These are phyloP conservation scores for Themeda triandra DNA, from an alignment of 176 grass and related monocot species.

Conservation along the genomic window DNA sequence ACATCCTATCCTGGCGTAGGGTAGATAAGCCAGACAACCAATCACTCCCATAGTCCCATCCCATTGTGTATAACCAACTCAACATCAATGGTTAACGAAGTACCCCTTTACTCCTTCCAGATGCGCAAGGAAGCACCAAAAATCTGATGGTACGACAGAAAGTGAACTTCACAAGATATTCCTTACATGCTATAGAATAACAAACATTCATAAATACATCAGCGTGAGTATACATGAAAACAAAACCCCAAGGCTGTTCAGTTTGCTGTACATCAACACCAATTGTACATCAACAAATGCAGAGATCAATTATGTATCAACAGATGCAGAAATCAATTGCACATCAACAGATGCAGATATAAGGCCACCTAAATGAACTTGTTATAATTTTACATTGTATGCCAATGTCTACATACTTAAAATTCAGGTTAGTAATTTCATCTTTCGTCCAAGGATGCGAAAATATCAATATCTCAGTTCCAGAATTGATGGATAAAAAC, in stretches of 20 bases:
- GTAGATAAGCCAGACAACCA: too few species aligned
- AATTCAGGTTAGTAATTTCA: neutral
- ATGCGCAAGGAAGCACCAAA: neutral
- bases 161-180: neutral
- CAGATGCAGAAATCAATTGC: neutral
- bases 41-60: too few species aligned
- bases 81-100: neutral
- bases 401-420: neutral
- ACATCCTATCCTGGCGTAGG: neutral
- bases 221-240: neutral
- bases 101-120: neutral
- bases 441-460: neutral
- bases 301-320: neutral
- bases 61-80: neutral
- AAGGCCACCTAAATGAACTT: neutral
- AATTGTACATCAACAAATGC: neutral
- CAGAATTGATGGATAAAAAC: neutral
- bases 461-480: neutral
- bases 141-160: neutral
- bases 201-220: neutral
- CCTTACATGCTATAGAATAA: neutral
- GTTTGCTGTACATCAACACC: neutral
- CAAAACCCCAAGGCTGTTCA: neutral
- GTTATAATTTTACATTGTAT: constrained; percentile 3
- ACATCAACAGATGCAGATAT: neutral